phyloP scores from a whole-genome alignment of 2,329 filamentous ascomycete genomes.

The Monosporascus cannonballus region DNA sequence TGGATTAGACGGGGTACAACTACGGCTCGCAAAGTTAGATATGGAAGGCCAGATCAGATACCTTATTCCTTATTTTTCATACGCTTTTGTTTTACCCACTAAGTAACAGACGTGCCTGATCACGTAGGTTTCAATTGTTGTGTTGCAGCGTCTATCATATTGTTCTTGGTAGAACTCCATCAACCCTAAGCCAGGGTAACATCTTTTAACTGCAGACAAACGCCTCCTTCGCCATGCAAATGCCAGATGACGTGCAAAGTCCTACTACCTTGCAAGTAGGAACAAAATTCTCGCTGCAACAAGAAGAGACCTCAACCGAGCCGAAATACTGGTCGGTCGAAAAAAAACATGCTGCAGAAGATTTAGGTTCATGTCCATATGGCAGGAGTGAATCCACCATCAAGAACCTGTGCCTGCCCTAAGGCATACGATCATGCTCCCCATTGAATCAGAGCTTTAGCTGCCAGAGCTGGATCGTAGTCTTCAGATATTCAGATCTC shows the following conservation, averaged over 20 bases:
- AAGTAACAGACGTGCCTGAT: background rate
- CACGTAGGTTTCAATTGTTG: background rate
- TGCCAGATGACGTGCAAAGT: slow-evolving; percentile 13
- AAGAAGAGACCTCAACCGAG: too few species aligned
- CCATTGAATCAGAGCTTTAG: background rate
- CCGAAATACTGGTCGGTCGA: too few species aligned
- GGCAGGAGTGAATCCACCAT: too few species aligned
- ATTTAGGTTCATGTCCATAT: too few species aligned
- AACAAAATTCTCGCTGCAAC: too few species aligned
- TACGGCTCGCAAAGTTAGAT: background rate
- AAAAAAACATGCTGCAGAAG: too few species aligned
- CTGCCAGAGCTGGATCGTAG: background rate
- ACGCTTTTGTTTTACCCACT: too few species aligned
- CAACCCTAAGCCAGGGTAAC: slow-evolving; percentile 7
- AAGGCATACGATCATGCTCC: too few species aligned
- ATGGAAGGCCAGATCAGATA: background rate
- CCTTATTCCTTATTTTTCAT: background rate
- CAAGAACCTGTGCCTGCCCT: background rate
- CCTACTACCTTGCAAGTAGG: too few species aligned
- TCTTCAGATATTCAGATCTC: slow-evolving; percentile 20
- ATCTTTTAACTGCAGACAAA: slow-evolving; percentile 12
- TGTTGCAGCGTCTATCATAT: background rate
- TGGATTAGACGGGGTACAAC: background rate
- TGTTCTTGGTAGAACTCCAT: slow-evolving; percentile 3
- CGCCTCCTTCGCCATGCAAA: slow-evolving; percentile 28